Evolutionary conservation across 2,329 filamentous ascomycete species (phyloP).

Genomic region (Arachnomyces sp.): DNA sequence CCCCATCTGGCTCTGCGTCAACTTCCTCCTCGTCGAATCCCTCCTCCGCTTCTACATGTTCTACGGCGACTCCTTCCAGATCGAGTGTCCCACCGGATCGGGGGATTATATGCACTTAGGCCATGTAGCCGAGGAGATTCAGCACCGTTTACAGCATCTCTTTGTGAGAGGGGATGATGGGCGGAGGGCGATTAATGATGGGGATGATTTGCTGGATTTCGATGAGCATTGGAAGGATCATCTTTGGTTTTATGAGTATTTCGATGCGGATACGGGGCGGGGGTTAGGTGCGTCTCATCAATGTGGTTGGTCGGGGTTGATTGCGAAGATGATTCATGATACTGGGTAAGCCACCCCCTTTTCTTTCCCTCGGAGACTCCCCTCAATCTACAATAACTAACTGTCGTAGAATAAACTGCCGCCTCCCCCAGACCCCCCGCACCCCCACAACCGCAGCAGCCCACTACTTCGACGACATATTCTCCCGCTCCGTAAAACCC

Average conservation of each 20-base stretch:
- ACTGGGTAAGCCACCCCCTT: slow-evolving; percentile 61
- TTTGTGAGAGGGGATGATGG: slow-evolving; percentile 79
- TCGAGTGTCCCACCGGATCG: slow-evolving; percentile 89
- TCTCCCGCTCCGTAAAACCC: slow-evolving; percentile 48
- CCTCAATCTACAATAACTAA: slow-evolving; percentile 5
- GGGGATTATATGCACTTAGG: slow-evolving; percentile 94
- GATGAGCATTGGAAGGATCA: slow-evolving; percentile 90
- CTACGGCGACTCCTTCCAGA: slow-evolving; percentile 78
- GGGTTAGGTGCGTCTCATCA: slow-evolving; percentile 89
- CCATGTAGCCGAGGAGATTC: slow-evolving; percentile 87
- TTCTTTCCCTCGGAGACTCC: neutral
- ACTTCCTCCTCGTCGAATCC: slow-evolving; percentile 88
- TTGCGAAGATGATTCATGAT: slow-evolving; percentile 95
- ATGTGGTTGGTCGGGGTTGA: slow-evolving; percentile 91
- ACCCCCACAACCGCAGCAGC: slow-evolving; percentile 74
- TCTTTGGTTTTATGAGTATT: slow-evolving; percentile 96
- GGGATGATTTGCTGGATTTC: slow-evolving; percentile 78
- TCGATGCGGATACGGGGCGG: slow-evolving; percentile 83
- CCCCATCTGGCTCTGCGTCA: slow-evolving; percentile 92
- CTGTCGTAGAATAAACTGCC: slow-evolving; percentile 67
- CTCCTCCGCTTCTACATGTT: slow-evolving; percentile 95
- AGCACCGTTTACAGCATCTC: slow-evolving; percentile 87
- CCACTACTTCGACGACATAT: slow-evolving; percentile 92
- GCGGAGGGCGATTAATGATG: slow-evolving; percentile 77
- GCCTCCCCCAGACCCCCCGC: slow-evolving; percentile 84